A percentile compares a stretch with the other conserved stretches of the same genome.
phyloP scores from a whole-genome alignment of 352 stramenopile species.

The Phytopythium cucurbitacearum region DNA sequence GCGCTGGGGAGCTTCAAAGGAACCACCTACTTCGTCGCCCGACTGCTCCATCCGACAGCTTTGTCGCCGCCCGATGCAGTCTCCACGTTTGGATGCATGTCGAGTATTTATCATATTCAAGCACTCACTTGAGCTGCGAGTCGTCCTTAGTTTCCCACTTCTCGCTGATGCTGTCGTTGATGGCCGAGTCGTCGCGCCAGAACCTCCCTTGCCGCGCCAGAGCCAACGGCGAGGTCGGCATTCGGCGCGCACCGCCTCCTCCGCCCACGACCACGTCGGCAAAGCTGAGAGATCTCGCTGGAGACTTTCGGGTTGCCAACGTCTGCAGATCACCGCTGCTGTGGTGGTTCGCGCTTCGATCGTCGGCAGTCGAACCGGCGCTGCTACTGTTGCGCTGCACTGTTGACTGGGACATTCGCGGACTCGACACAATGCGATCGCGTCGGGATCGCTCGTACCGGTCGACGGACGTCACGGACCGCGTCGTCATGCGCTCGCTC shows the following conservation, averaged over 20 bases:
- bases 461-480: conserved; percentile 46
- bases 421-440: conserved; percentile 30
- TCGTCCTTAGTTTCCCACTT: conserved; percentile 68
- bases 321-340: conserved; percentile 12
- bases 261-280: conserved; percentile 77
- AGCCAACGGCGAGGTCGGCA: conserved; percentile 38
- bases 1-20: not conserved
- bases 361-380: not conserved
- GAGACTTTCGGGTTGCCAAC: conserved; percentile 46
- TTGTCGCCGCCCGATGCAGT: too few relatives aligned
- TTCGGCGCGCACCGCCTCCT: conserved; percentile 23
- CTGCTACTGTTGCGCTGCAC: conserved; percentile 13
- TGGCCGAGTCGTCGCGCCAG: conserved; percentile 49
- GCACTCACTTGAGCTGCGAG: conserved; percentile 51
- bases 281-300: conserved; percentile 80
- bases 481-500: conserved; percentile 60
- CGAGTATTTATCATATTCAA: conserved; percentile 38
- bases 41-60: too few relatives aligned
- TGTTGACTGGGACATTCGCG: conserved; percentile 14
- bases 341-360: not conserved
- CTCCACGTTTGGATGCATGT: too few relatives aligned
- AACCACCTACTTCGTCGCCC: not conserved
- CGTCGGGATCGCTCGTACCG: conserved; percentile 36
- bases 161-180: conserved; percentile 64
- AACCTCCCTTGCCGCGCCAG: conserved; percentile 31